Evolutionary conservation across 805 yeast genomes (phyloP), one percentile per base, ranked within the genome.

Genomic region (Millerozyma acaciae): DNA sequence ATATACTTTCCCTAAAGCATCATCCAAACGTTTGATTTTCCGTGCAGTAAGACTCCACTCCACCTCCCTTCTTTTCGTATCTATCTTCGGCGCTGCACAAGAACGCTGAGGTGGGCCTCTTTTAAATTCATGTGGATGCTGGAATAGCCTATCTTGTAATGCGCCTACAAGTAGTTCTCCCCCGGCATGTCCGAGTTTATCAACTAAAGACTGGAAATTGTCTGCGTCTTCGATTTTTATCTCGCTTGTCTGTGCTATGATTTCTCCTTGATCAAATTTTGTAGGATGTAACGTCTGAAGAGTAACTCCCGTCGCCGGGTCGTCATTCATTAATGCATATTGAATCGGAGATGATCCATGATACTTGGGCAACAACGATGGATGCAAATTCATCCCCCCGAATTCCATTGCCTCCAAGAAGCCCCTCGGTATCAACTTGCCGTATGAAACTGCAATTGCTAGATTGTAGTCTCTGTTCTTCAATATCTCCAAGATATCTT

Each of bases 291-390:
- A 58, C 0, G 96, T 85, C 54, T 93, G 98, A 0, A 93, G 73
- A 0, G 96, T 76, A 12, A 87, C 95, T 0, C 97, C 98, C 0
- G 97, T 82, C 12, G 30, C 38, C 0, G 41, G 21, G 43, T 82
- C 88, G 25, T 68, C 68, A 38, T 83, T 75, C 47, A 89, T 53
- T 8, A 93, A 56, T 0, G 96, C 79, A 39, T 76, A 70, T 40
- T 90, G 97, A 4, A 93, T 60, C 0, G 98, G 98, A 1, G 96
- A 82, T 0, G 97, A 80, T 1, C 98, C 98, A 2, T 87, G 74
- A 45, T 84, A 76, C 28, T 60, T 62, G 0, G 98, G 98, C 6
- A 93, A 67, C 5, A 88, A 53, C 0, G 96, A 87, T 0, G 98
- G 98, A 53, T 93, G 98, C 1, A 93, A 87, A 51, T 93, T 93